Evolutionary conservation across 75 land plant species (phyloP), one percentile per base, ranked within the genome.

Genomic region (Pinus taeda): DNA sequence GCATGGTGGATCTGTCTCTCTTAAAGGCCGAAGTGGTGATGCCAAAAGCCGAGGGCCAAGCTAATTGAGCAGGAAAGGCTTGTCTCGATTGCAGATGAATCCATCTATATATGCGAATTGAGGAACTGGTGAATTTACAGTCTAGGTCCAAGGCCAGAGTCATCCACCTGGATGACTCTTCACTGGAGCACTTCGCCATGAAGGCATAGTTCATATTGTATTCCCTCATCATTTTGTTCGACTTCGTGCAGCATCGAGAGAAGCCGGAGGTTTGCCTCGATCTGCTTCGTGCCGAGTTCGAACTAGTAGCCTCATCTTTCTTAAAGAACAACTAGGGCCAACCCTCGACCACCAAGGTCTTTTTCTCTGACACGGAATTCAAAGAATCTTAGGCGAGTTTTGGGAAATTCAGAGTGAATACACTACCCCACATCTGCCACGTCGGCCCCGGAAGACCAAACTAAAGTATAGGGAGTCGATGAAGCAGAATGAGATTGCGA

Each of bases 331-430:
- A 86, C 81, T 59, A 20, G 9, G 86, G 79, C 30, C 29, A 69
- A 56, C 62, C 81, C 22, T 57, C 83, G 24, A 55, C 57, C 45
- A 73, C 83, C 45, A 83, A 88, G 60, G 83, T 96, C 70, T 96
- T 96, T 86, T 96, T 96, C 87, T 88, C 89, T 77, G 90, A 91
- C 64, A 60, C 94, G 57, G 99, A 96, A 76, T 96, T 96, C 84
- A 79, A 82, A 74, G 85, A 92, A 42, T 87, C 98, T 56, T 98
- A 94, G 82, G 45, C 82, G 13, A 78, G 83, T 71, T 96, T 96
- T 76, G 66, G 76, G 4, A 80, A 77, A 2, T 94, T 96, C 77
- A 95, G 87, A n/a, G 98, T 94, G 74, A 85, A 83, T 61, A 71
- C 98, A 6, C 81, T 96, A 39, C 99, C 99, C 11, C 97, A 96